phyloP scores from a whole-genome alignment of 768 basidiomycete species.

The Collybia sordida region DNA sequence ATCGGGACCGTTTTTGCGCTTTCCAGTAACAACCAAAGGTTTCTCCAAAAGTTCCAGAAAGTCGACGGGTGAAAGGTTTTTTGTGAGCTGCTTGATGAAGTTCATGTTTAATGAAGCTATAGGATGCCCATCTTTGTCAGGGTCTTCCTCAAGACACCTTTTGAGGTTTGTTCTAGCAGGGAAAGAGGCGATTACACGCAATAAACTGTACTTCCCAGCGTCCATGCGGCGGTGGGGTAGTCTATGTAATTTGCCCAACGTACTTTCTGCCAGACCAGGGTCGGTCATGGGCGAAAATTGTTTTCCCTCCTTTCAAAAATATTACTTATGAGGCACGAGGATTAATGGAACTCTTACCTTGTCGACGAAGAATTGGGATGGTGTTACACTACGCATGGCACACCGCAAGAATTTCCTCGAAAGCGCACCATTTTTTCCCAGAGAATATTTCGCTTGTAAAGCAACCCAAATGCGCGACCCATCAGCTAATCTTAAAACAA shows the following conservation, averaged over 20 bases:
- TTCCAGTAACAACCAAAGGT: constrained; percentile 4
- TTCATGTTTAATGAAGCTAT: constrained; percentile 40
- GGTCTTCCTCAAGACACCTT: constrained; percentile 37
- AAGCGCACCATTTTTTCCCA: constrained; percentile 29
- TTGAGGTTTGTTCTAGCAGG: constrained; percentile 38
- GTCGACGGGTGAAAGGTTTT: constrained; percentile 31
- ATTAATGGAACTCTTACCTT: constrained; percentile 25
- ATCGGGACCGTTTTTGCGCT: constrained; percentile 4
- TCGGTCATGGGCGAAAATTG: constrained; percentile 31
- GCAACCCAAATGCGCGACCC: constrained; percentile 40
- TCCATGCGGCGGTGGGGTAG: constrained; percentile 35
- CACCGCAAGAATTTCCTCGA: constrained; percentile 29
- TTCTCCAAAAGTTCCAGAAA: constrained; percentile 32
- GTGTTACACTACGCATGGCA: constrained; percentile 43
- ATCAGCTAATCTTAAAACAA: constrained; percentile 35
- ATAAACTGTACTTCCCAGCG: constrained; percentile 37
- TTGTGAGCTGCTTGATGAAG: constrained; percentile 38
- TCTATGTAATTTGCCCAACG: constrained; percentile 19
- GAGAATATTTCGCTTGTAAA: constrained; percentile 39
- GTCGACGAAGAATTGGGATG: constrained; percentile 36
- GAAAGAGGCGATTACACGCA: constrained; percentile 42
- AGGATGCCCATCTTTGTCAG: constrained; percentile 36
- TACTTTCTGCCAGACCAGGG: constrained; percentile 27
- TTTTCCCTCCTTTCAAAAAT: constrained; percentile 28
- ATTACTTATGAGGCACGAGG: background rate